Conservation (phyloP, 257 asterid species). For the Fraxinus pennsylvanica region DNA sequence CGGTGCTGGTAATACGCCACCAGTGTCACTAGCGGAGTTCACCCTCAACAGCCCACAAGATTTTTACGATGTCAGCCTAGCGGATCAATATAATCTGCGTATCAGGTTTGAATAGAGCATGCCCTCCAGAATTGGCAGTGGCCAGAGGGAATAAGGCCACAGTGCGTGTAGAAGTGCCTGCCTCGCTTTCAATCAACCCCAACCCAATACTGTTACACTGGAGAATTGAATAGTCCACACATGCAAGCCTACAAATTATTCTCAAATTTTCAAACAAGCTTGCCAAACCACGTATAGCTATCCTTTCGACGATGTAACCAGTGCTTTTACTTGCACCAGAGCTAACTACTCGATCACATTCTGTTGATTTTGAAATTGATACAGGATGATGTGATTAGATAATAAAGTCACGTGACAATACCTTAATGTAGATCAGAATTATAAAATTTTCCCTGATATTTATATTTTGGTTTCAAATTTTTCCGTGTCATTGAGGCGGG, state of each 20-base stretch:
- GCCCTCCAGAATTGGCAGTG: constrained; percentile 48
- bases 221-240: constrained; percentile 43
- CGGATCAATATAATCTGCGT: constrained; percentile 54
- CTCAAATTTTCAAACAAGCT: constrained; percentile 50
- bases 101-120: constrained; percentile 40
- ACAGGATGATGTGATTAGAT: not conserved
- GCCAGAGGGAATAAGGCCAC: constrained; percentile 21
- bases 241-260: constrained; percentile 55
- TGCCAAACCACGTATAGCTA: constrained; percentile 64
- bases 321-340: constrained; percentile 59
- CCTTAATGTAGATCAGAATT: constrained; percentile 2
- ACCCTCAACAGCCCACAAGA: constrained; percentile 51
- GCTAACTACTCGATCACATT: constrained; percentile 43
- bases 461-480: not conserved
- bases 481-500: not conserved
- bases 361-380: too few species aligned
- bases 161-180: constrained; percentile 63
- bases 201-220: constrained; percentile 62
- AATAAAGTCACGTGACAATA: not conserved
- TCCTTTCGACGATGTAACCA: constrained; percentile 43
- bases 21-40: constrained; percentile 69
- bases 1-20: constrained; percentile 56
- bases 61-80: constrained; percentile 65
- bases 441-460: not conserved
- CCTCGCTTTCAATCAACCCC: constrained; percentile 44